Base-by-base conservation (phyloP, 768 basidiomycete genomes). In the Suillus ampliporus region DNA sequence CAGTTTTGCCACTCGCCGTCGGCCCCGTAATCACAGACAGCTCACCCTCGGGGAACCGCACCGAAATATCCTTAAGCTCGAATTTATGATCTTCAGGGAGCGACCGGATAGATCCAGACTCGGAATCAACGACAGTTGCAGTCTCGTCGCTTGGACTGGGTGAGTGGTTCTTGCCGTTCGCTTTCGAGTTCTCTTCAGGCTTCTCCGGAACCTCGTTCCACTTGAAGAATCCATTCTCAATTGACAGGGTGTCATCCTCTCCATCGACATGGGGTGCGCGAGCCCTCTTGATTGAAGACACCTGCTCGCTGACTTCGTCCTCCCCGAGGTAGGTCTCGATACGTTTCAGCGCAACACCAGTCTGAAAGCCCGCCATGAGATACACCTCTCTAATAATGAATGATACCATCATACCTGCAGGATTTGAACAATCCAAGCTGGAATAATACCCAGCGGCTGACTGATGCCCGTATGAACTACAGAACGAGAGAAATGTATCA, bases 341-440 rank as follows among this genome's bases (percentile, higher is more conserved):
- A 43, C 89, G 86, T 28, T 84, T 76, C 40, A 90, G 70, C 1
- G 88, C 82, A 3, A 90, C 87, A 21, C 80, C 76, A 0, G 85
- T 82, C 76, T 88, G 53, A 31, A 61, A 9, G n/a, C 9, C 31
- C 19, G n/a, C 54, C 14, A 57, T 50, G 28, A n/a, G 14, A 46
- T 11, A 53, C 54, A 50, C 40, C n/a, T 23, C 34, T 51, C 23
- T 10, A 11, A 8, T 7, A 21, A 23, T 35, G 7, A 23, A 59
- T 17, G 60, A 31, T 14, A 57, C 15, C 15, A 28, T 7, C 64
- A 60, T 58, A 74, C 80, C 71, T 91, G 89, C 3, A 95, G 80
- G 26, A 95, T 79, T 53, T 91, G 87, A 9, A 95, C 89, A 51
- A 91, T 85, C 82, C 86, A 94, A 9, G 85, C 79, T 0, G 94